Conservation (phyloP, 148 eudicot genomes). For the Amaranthus hypochondriacus region DNA sequence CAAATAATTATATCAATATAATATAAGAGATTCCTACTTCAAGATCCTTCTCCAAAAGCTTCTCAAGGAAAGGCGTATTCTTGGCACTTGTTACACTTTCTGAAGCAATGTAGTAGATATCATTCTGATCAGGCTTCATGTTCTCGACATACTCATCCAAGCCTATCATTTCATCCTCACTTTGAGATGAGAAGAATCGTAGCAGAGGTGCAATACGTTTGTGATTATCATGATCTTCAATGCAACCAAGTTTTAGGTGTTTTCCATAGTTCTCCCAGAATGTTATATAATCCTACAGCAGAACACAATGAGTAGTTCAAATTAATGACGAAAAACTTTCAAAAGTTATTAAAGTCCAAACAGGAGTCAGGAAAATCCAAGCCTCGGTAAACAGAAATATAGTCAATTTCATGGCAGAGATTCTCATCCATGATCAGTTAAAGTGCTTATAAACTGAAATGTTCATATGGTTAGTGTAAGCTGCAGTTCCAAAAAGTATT, state of each 20-base stretch:
- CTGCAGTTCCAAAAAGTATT: too few relatives aligned
- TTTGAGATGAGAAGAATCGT: slow-evolving; percentile 87
- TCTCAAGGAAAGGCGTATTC: slow-evolving; percentile 90
- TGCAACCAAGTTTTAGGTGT: slow-evolving; percentile 84
- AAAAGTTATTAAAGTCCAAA: not conserved
- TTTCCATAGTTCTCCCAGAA: slow-evolving; percentile 97
- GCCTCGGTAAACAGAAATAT: not conserved
- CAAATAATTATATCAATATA: not conserved
- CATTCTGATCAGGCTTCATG: slow-evolving; percentile 94
- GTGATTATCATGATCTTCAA: slow-evolving; percentile 91
- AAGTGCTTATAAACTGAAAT: too few relatives aligned
- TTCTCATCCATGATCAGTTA: too few relatives aligned
- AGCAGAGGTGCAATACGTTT: slow-evolving; percentile 92
- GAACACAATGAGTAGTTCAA: not conserved
- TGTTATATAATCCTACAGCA: slow-evolving; percentile 68
- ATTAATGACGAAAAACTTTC: slow-evolving; percentile 1
- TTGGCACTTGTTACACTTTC: slow-evolving; percentile 92
- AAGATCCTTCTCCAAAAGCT: slow-evolving; percentile 79
- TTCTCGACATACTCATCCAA: slow-evolving; percentile 89
- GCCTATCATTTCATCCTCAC: slow-evolving; percentile 83
- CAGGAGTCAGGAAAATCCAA: too few relatives aligned
- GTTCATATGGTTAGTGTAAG: too few relatives aligned
- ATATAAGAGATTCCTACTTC: slow-evolving; percentile 49
- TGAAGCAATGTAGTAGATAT: slow-evolving; percentile 81
- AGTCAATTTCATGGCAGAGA: too few relatives aligned